Conservation (phyloP, 257 asterid species). For the Anisodus tanguticus region DNA sequence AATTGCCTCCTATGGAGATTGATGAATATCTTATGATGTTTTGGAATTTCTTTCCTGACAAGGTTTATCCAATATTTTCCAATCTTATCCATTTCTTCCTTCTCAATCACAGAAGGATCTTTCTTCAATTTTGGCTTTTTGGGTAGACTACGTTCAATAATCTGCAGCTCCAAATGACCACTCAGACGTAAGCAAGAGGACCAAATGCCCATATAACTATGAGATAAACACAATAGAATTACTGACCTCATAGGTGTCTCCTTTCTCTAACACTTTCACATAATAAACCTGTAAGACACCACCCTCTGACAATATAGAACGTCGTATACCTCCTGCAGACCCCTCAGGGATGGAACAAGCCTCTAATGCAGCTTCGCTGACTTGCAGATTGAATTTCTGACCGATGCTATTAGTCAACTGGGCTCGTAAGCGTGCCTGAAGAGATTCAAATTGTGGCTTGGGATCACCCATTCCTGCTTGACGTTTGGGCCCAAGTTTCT, state of each 20-base stretch:
- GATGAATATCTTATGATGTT: conserved; percentile 75
- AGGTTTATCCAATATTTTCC: conserved; percentile 81
- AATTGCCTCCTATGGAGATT: conserved; percentile 78
- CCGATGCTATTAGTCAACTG: conserved; percentile 54
- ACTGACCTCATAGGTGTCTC: conserved; percentile 96
- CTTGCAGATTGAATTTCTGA: conserved; percentile 68
- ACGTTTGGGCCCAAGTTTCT: conserved; percentile 57
- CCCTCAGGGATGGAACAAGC: conserved; percentile 93
- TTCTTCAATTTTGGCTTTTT: conserved; percentile 76
- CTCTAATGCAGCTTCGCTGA: conserved; percentile 74
- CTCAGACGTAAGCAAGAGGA: conserved; percentile 26
- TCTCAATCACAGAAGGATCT: conserved; percentile 85
- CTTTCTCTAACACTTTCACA: conserved; percentile 98
- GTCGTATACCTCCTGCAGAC: conserved; percentile 83
- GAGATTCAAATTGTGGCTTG: conserved; percentile 79
- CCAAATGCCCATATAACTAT: conserved; percentile 16
- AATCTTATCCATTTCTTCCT: conserved; percentile 84
- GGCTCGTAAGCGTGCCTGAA: conserved; percentile 77
- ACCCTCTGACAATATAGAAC: conserved; percentile 85
- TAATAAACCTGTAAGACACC: conserved; percentile 84
- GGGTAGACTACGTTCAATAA: conserved; percentile 91
- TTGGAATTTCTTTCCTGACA: conserved; percentile 90
- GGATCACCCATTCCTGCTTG: conserved; percentile 75
- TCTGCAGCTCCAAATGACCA: conserved; percentile 61
- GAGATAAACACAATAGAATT: conserved; percentile 9